These are phyloP conservation scores for Aspergillus sojae DNA, from an alignment of 2,329 filamentous ascomycete genomes.

Conservation along the genomic window DNA sequence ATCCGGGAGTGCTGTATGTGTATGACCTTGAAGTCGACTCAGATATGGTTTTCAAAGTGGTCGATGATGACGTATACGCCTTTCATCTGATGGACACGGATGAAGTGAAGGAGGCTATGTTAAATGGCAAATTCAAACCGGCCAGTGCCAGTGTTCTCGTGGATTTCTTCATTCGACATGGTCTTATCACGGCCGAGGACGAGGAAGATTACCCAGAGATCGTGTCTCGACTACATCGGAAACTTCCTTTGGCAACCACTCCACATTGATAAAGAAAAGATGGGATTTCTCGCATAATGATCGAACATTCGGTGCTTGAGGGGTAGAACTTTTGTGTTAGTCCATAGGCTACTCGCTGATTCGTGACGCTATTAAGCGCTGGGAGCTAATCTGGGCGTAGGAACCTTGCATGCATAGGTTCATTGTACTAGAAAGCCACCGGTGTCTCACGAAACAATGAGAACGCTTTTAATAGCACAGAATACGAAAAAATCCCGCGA, in stretches of 20 bases:
- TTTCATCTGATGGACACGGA: slow-evolving; percentile 9
- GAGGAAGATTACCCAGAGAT: slow-evolving; percentile 12
- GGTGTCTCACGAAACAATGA: background rate
- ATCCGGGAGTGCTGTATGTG: slow-evolving; percentile 13
- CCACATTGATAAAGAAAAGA: background rate
- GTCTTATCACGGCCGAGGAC: slow-evolving; percentile 10
- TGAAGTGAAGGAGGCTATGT: slow-evolving; percentile 11
- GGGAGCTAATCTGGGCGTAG: no score
- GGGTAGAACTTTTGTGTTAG: background rate
- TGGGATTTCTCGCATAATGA: background rate
- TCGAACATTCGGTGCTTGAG: background rate
- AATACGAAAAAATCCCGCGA: background rate
- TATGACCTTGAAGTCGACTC: slow-evolving; percentile 12
- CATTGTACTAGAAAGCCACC: background rate
- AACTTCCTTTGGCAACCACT: slow-evolving; percentile 11
- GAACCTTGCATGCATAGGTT: background rate
- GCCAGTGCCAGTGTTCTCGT: slow-evolving; percentile 10
- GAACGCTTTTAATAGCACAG: background rate
- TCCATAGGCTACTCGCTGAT: background rate
- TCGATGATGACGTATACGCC: slow-evolving; percentile 10
- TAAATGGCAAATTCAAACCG: slow-evolving; percentile 8
- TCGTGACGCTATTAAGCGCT: no score
- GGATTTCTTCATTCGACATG: slow-evolving; percentile 15
- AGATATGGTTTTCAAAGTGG: slow-evolving; percentile 4
- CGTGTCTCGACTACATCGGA: slow-evolving; percentile 11